phyloP scores from a whole-genome alignment of 441 rosid species.

The Biscutella laevigata region DNA sequence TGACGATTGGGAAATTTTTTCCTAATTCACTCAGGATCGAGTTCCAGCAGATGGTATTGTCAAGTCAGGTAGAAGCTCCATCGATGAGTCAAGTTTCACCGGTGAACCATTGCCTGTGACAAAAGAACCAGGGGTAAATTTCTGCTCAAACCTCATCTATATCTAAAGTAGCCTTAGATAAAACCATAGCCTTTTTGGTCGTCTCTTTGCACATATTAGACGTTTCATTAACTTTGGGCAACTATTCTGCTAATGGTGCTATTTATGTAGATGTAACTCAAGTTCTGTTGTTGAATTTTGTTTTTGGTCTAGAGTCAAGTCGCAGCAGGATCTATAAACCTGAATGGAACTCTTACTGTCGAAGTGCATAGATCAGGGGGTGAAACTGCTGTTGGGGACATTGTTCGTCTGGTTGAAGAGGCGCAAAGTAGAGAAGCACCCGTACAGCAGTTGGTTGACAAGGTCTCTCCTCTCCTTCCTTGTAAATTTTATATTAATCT shows the following conservation, averaged over 20 bases:
- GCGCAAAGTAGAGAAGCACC: slow-evolving; percentile 96
- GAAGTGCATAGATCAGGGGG: slow-evolving; percentile 94
- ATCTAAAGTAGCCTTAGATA: slow-evolving; percentile 5
- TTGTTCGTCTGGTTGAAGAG: slow-evolving; percentile 90
- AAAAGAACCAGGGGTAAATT: slow-evolving; percentile 74
- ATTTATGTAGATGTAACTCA: slow-evolving; percentile 2
- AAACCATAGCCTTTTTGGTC: slow-evolving; percentile 20
- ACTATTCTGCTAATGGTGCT: neutral
- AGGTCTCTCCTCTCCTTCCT: slow-evolving; percentile 42
- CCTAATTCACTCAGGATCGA: slow-evolving; percentile 52
- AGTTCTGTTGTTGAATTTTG: slow-evolving; percentile 20
- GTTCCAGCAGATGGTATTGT: slow-evolving; percentile 92
- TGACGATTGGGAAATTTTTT: slow-evolving; percentile 8
- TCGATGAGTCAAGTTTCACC: slow-evolving; percentile 93
- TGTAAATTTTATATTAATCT: neutral
- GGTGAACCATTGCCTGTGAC: slow-evolving; percentile 97
- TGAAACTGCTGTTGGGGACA: slow-evolving; percentile 87
- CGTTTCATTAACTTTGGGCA: neutral
- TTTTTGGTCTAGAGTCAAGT: slow-evolving; percentile 67
- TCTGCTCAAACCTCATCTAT: slow-evolving; percentile 12
- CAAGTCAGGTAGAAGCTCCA: slow-evolving; percentile 84
- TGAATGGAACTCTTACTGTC: slow-evolving; percentile 83
- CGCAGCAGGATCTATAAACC: slow-evolving; percentile 89
- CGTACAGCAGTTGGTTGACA: slow-evolving; percentile 86
- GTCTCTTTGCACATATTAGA: neutral